Evolutionary conservation across 345 rosid species (phyloP).

Genomic region (Toxicodendron radicans): DNA sequence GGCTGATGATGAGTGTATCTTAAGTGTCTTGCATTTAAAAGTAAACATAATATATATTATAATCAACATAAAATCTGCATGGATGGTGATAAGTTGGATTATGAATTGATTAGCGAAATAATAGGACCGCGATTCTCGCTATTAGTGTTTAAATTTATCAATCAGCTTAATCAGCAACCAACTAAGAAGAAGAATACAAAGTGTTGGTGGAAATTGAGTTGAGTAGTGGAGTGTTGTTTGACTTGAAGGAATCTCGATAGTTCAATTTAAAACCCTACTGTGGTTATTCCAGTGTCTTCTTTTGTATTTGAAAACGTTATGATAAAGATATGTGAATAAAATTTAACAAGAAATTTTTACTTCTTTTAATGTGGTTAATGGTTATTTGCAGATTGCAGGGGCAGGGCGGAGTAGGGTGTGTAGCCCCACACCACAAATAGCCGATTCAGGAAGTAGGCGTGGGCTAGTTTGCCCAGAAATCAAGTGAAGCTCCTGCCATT

Average conservation of each 20-base stretch:
- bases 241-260: no score
- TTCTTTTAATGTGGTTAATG: not conserved
- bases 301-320: not conserved
- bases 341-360: no score
- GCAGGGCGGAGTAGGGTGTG: not conserved
- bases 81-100: slow-evolving; percentile 23
- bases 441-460: not conserved
- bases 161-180: not conserved
- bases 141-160: not conserved
- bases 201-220: no score
- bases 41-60: no score
- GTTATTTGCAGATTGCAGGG: not conserved
- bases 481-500: slow-evolving; percentile 21
- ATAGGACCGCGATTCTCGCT: slow-evolving; percentile 36
- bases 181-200: not conserved
- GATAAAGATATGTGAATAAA: no score
- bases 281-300: not conserved
- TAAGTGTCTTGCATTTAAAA: no score
- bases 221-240: not conserved
- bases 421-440: not conserved
- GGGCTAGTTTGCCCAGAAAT: slow-evolving; percentile 13
- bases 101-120: slow-evolving; percentile 16
- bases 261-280: no score
- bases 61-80: slow-evolving; percentile 17
- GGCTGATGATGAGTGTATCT: no score